phyloP scores from a whole-genome alignment of 768 basidiomycete species.

The Termitomyces heimii region DNA sequence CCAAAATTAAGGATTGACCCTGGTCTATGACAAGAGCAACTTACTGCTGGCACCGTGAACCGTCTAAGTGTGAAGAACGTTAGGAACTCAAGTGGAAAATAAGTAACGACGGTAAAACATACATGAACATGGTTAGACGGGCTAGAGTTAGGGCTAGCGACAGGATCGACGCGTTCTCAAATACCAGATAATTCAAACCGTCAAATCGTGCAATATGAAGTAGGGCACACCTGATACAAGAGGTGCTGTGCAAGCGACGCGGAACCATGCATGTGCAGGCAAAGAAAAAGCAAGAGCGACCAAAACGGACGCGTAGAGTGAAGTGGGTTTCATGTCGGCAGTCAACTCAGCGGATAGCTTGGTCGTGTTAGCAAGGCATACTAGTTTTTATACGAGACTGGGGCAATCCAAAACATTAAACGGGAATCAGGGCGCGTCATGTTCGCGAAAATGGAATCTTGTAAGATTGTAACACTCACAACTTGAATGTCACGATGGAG shows the following conservation, averaged over 20 bases:
- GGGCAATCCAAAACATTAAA: neutral
- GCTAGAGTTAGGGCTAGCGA: constrained; percentile 24
- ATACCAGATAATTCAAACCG: neutral
- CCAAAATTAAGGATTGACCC: neutral
- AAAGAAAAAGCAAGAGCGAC: constrained; percentile 13
- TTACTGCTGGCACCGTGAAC: constrained; percentile 33
- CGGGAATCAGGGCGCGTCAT: neutral
- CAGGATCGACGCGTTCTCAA: constrained; percentile 33
- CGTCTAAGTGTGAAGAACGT: constrained; percentile 18
- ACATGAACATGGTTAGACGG: constrained; percentile 38
- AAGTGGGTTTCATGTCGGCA: constrained; percentile 8
- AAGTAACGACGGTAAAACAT: constrained; percentile 8
- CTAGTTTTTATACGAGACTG: constrained; percentile 2
- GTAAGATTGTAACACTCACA: neutral
- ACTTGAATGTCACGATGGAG: neutral
- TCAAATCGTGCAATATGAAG: neutral
- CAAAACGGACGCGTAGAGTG: constrained; percentile 9
- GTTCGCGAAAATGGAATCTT: neutral
- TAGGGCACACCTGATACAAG: constrained; percentile 30
- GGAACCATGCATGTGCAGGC: constrained; percentile 31
- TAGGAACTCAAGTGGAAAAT: neutral
- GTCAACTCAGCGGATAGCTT: neutral
- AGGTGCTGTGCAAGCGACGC: constrained; percentile 32
- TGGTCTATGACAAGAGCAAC: neutral
- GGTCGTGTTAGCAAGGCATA: neutral